These are phyloP conservation scores for Castanea sativa DNA, from an alignment of 306 rosid genomes.

Conservation along the genomic window DNA sequence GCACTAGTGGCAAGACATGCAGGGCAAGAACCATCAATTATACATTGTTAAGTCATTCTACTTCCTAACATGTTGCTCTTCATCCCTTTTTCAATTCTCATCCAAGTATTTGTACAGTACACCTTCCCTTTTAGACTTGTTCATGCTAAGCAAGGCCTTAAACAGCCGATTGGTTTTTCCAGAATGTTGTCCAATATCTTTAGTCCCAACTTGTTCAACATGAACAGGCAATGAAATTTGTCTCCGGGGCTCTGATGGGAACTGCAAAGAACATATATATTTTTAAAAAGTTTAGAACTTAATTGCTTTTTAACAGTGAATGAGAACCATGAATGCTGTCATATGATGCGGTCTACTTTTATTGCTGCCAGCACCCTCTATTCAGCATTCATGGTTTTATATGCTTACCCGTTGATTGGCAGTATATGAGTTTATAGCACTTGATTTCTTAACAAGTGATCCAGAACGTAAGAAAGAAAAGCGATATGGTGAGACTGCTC, in stretches of 20 bases:
- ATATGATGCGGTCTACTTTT: background rate
- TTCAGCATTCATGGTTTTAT: background rate
- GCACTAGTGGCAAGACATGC: background rate
- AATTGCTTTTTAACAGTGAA: background rate
- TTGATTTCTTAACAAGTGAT: constrained; percentile 27
- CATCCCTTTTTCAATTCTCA: constrained; percentile 1
- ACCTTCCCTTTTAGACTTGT: constrained; percentile 23
- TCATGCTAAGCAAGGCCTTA: constrained; percentile 33
- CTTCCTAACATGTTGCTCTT: background rate
- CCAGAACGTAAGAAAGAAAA: constrained; percentile 26
- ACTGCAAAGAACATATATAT: constrained; percentile 11
- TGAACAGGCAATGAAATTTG: constrained; percentile 22
- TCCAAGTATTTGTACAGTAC: constrained; percentile 18
- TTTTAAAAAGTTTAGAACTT: background rate
- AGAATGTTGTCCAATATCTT: background rate
- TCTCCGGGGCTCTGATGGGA: constrained; percentile 21
- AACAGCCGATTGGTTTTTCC: constrained; percentile 20
- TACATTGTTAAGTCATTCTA: background rate
- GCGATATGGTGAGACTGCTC: constrained; percentile 14
- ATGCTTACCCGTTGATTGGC: constrained; percentile 27
- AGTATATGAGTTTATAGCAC: constrained; percentile 18
- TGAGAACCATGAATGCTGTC: too few species aligned
- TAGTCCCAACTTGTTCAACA: constrained; percentile 10
- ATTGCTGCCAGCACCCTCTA: background rate
- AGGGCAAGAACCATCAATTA: background rate